Evolutionary conservation across 139 green algal genomes (phyloP), one percentile per base, ranked within the genome.

Genomic region (Chlamydomonas sp.): DNA sequence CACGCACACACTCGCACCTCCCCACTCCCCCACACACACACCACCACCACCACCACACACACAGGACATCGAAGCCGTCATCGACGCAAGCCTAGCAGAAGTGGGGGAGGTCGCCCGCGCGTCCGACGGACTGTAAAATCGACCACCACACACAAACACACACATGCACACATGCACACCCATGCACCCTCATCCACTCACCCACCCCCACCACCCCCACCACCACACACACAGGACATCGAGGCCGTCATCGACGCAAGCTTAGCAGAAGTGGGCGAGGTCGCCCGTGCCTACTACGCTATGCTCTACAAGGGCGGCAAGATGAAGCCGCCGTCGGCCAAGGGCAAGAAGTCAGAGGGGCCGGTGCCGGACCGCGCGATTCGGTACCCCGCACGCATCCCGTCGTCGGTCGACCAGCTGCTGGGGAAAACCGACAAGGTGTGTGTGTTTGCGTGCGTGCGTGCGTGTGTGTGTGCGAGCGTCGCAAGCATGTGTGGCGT

Each of bases 311-410:
- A 60, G 60, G 60, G 48, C 8, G 6, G 6, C 22, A 30, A 30
- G 22, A 24, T 6, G n/a, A 63, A 63, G n/a, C n/a, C n/a, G n/a
- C n/a, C n/a, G n/a, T n/a, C n/a, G n/a, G n/a, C n/a, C 22, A 68
- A 49, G 24, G 35, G 35, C 50, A 73, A 73, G 54, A 22, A 13
- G 3, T 8, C 20, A 58, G 39, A 67, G 1, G 49, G 31, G 35
- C 67, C 49, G 31, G 35, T 67, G n/a, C 61, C 63, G 58, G 28
- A 43, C 35, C 35, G 62, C 33, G 48, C 71, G 67, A 2, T 81
- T 48, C 58, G 70, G 29, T 85, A 82, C 61, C 76, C 79, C 4
- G 47, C 59, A 33, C 75, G 73, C 48, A 82, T 85, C 29, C 67
- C 80, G 0, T n/a, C 62, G 35, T 74, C 33, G 5, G 35, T 76